A percentile compares a stretch with the other conserved stretches of the same genome.
These are phyloP conservation scores for Neurospora sublineolata DNA, from an alignment of 495 filamentous ascomycete genomes.

Conservation along the genomic window DNA sequence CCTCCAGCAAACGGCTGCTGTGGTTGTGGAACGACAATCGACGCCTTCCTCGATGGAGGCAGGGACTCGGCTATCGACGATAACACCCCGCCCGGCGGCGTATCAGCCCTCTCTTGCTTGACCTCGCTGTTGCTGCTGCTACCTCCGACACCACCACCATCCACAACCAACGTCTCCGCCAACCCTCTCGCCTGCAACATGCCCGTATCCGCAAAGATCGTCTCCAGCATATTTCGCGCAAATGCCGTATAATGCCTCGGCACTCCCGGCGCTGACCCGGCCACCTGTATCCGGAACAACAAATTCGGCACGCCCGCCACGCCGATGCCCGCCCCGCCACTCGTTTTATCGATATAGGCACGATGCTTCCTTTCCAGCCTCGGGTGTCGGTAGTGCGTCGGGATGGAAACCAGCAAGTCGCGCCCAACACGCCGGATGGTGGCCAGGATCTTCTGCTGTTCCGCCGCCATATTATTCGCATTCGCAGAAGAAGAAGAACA, in stretches of 20 bases:
- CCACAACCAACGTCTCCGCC: conserved; percentile 21
- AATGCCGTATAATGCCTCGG: conserved; percentile 25
- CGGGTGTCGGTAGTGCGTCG: conserved; percentile 37
- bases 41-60: neutral
- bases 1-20: neutral
- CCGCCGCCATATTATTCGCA: conserved; percentile 22
- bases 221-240: conserved; percentile 26
- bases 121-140: neutral
- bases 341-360: conserved; percentile 22
- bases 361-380: conserved; percentile 15
- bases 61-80: neutral
- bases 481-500: neutral
- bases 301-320: conserved; percentile 31
- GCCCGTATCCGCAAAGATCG: conserved; percentile 33
- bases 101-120: neutral
- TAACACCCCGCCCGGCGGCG: neutral
- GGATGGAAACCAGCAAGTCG: conserved; percentile 31
- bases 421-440: conserved; percentile 23
- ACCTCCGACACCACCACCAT: neutral
- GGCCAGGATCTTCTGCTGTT: conserved; percentile 20
- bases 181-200: conserved; percentile 32
- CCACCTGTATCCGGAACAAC: conserved; percentile 30
- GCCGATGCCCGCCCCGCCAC: conserved; percentile 29
- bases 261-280: conserved; percentile 32
- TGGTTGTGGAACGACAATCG: neutral